Evolutionary conservation across 495 filamentous ascomycete species (phyloP).

Genomic region (Geopyxis carbonaria): DNA sequence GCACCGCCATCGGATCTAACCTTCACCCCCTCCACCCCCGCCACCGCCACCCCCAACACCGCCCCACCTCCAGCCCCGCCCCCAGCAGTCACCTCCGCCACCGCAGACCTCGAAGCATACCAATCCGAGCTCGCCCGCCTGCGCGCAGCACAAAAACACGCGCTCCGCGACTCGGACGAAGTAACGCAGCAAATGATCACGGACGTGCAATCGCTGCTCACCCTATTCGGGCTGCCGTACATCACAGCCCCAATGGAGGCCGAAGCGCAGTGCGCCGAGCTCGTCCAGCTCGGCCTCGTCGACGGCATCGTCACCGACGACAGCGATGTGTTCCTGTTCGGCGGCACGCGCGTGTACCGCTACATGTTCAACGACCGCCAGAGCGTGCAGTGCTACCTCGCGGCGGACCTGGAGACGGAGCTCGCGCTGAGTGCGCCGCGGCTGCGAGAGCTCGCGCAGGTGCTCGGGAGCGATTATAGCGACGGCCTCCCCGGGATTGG

Average conservation of each 20-base stretch:
- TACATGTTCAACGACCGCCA: slow-evolving; percentile 99
- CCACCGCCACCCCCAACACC: not conserved
- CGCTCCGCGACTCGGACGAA: slow-evolving; percentile 87
- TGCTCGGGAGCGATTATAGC: slow-evolving; percentile 86
- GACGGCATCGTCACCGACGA: slow-evolving; percentile 99
- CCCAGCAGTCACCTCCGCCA: slow-evolving; percentile 6
- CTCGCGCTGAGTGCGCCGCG: slow-evolving; percentile 64
- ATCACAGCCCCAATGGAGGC: slow-evolving; percentile 98
- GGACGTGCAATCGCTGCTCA: slow-evolving; percentile 82
- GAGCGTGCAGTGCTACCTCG: slow-evolving; percentile 88
- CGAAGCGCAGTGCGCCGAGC: slow-evolving; percentile 89
- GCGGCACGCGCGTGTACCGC: slow-evolving; percentile 89
- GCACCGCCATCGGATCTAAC: slow-evolving; percentile 22
- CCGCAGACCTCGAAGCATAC: slow-evolving; percentile 50
- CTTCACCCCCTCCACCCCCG: too few relatives aligned
- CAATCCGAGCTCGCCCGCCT: slow-evolving; percentile 74
- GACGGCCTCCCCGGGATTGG: slow-evolving; percentile 80
- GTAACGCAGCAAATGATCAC: slow-evolving; percentile 86
- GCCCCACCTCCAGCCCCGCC: too few relatives aligned
- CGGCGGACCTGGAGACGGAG: slow-evolving; percentile 74
- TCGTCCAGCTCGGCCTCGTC: slow-evolving; percentile 69
- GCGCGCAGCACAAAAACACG: slow-evolving; percentile 85
- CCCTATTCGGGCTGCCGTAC: slow-evolving; percentile 84
- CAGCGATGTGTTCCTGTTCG: slow-evolving; percentile 92
- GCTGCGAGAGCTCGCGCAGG: slow-evolving; percentile 72